Conservation (phyloP, 2,329 filamentous ascomycete genomes). For the Botrytis cinerea region DNA sequence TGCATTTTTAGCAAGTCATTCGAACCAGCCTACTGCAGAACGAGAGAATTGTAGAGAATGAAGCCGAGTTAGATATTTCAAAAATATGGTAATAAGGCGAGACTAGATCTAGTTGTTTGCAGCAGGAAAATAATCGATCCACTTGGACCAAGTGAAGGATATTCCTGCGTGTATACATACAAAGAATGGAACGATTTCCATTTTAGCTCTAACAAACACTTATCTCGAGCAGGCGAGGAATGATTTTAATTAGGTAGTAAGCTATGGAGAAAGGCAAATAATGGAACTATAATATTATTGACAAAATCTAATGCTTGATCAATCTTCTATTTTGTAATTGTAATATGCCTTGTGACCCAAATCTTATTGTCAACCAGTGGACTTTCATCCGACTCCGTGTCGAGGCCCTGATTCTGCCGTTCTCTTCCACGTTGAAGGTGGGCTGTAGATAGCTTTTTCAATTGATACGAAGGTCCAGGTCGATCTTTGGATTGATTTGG, state of each 20-base stretch:
- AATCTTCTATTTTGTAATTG: neutral
- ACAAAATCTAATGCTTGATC: neutral
- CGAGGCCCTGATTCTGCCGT: neutral
- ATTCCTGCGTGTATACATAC: neutral
- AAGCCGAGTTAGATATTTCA: too few relatives aligned
- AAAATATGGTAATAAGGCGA: too few relatives aligned
- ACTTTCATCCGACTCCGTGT: neutral
- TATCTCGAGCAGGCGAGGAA: neutral
- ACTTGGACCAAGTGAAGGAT: neutral
- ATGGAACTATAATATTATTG: neutral
- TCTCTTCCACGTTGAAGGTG: neutral
- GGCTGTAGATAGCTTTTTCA: neutral
- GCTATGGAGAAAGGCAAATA: neutral
- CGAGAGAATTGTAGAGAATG: neutral
- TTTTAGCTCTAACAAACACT: neutral
- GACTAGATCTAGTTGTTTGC: fast-evolving
- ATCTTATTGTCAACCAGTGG: conserved; percentile 1
- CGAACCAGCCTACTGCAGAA: neutral
- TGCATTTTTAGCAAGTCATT: neutral
- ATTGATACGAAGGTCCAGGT: neutral
- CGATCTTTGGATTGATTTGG: neutral
- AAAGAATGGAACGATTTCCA: neutral
- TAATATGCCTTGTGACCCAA: conserved; percentile 11
- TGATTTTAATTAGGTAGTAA: too few relatives aligned
- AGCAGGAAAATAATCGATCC: neutral